phyloP scores from a whole-genome alignment of 768 basidiomycete species.

The Collybia sordida region DNA sequence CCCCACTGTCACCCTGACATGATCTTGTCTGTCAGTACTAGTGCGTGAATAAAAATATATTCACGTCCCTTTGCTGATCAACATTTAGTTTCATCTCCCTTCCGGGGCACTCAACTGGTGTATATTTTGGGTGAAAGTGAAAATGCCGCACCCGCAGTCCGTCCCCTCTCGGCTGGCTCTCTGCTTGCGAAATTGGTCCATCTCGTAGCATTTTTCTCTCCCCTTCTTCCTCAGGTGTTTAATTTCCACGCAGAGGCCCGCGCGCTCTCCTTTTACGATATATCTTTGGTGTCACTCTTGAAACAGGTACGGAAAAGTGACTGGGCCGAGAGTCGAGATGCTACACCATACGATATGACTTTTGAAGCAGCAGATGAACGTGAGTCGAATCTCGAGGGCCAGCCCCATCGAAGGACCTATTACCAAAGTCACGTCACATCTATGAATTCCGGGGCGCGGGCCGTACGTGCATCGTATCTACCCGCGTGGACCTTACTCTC shows the following conservation, averaged over 20 bases:
- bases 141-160: conserved; percentile 39
- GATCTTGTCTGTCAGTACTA: conserved; percentile 43
- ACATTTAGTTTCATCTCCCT: conserved; percentile 41
- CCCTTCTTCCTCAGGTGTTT: conserved; percentile 33
- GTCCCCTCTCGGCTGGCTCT: conserved; percentile 38
- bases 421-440: conserved; percentile 41
- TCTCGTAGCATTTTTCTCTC: conserved; percentile 41
- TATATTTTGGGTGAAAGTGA: conserved; percentile 43
- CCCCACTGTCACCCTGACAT: conserved; percentile 36
- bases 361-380: conserved; percentile 43
- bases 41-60: conserved; percentile 21
- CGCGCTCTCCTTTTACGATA: conserved; percentile 36
- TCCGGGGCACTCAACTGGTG: conserved; percentile 47
- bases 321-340: conserved; percentile 48
- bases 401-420: conserved; percentile 32
- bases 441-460: conserved; percentile 26
- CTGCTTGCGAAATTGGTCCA: conserved; percentile 39
- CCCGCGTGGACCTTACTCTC: conserved; percentile 5
- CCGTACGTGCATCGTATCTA: neutral
- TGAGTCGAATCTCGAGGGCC: conserved; percentile 37
- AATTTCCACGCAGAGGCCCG: conserved; percentile 46
- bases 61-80: neutral
- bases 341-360: conserved; percentile 46
- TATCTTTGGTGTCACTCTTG: conserved; percentile 29
- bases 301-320: conserved; percentile 43